Base-by-base conservation (phyloP, 2,329 filamentous ascomycete genomes). In the Volutella citrinella region DNA sequence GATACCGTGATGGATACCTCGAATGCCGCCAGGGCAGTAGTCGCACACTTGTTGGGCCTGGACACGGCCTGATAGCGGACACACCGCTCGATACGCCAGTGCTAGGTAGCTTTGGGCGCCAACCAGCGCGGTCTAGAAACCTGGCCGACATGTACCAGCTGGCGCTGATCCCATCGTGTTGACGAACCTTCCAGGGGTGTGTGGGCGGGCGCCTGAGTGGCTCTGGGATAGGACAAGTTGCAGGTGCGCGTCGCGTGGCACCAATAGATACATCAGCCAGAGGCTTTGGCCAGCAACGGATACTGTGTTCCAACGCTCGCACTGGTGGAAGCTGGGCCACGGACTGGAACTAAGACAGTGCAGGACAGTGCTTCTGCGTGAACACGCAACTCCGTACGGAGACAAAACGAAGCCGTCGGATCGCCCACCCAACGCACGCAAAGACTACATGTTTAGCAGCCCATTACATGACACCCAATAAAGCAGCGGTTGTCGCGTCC, bases 201-300 rank as follows among this genome's bases (percentile, higher is more conserved):
- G 49, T 52, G 49, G 51, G 40, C 34, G 36, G 41, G 20, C 45
- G 36, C 31, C 27, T 51, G 49, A 52, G 47, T 52, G 49, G 49
- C 16, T 33, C 19, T 25, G 15, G 19, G 20, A 6, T 17, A 36
- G 30, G 15, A 30, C 26, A 31, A 31, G 19, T 39, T 33, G 38
- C 11, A 33, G 38, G 30, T 25, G 27, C 33, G 38, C 35, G 37
- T 32, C 46, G 48, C 50, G 50, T 53, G 50, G 50, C 50, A 49
- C 48, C 50, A 49, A 41, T 54, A 38, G 48, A 29, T 48, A 39
- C 33, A 39, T 41, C 39, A 36, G n/a, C 30, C 20, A 26, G 9
- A 33, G 28, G 19, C 28, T 24, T 20, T n/a, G n/a, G n/a, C n/a
- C n/a, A n/a, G n/a, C n/a, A n/a, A n/a, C n/a, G n/a, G n/a, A 22